Conservation (phyloP, 305 asterid genomes). For the Plantago coronopus region DNA sequence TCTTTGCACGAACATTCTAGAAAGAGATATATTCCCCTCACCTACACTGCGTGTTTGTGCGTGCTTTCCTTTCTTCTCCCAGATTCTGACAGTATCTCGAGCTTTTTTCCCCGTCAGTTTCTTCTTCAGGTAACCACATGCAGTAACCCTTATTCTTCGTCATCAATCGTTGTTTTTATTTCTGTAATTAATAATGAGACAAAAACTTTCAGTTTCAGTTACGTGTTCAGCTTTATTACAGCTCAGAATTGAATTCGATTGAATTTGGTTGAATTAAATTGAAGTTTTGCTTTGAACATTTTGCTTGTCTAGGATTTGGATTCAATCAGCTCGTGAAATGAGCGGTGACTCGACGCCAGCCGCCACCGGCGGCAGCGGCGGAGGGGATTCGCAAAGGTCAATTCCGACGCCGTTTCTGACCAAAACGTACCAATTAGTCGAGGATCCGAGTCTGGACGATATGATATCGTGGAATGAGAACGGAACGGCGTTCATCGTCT, state of each 20-base stretch:
- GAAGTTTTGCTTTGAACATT: background rate
- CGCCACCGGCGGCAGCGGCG: constrained; percentile 9
- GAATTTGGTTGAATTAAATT: background rate
- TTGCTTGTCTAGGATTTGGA: background rate
- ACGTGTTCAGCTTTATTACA: no score
- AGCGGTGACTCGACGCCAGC: constrained; percentile 32
- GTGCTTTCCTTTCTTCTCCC: background rate
- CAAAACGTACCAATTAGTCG: constrained; percentile 48
- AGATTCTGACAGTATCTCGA: no score
- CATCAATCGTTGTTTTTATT: no score
- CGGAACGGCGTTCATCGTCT: constrained; percentile 50
- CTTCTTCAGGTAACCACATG: no score
- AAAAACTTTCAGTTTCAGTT: no score
- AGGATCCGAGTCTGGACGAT: constrained; percentile 43
- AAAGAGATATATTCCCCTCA: constrained; percentile 15
- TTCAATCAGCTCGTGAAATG: constrained; percentile 1
- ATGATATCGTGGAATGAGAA: constrained; percentile 56
- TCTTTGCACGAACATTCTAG: constrained; percentile 41
- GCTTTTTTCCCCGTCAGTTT: no score
- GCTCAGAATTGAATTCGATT: background rate
- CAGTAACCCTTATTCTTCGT: no score
- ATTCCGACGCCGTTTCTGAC: constrained; percentile 56
- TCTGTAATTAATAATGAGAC: no score
- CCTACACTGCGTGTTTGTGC: background rate
- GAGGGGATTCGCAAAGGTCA: constrained; percentile 33